Base-by-base conservation (phyloP, 768 basidiomycete genomes). In the Melanogaster broomeanus region DNA sequence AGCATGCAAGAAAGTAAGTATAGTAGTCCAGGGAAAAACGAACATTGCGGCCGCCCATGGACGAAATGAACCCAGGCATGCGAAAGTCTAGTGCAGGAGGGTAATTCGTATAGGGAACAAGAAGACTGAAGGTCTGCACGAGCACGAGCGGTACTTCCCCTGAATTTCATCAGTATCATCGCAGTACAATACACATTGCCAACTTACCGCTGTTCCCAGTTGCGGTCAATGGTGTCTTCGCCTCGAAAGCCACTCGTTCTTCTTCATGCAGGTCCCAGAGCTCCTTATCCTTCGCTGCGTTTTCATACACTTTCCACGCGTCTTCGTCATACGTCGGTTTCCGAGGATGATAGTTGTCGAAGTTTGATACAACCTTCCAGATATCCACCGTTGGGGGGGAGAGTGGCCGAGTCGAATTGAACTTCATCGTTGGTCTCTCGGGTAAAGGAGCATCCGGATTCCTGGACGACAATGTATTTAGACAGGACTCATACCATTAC, bases 61-160 rank as follows among this genome's bases (percentile, higher is more conserved):
- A 30, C 6, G 5, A 2, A 11, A 2, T 4, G 9, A 9, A 30
- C 28, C 4, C 10, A 30, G 10, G 2, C 5, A 10, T 30, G 10
- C 52, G 46, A 7, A 27, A 13, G 11, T 64, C 51, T 24, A 55
- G 16, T 2, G 43, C 49, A 2, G 52, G 57, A 18, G 62, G 62
- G 16, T 59, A 55, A 34, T 61, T 64, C 10, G 62, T 64, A 22
- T 55, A 56, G 3, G 57, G 62, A 25, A 64, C 53, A 3, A 61
- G 49, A 18, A 64, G 19, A 13, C 37, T 21, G 44, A 64, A 62
- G 6, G 49, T 46, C 42, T 52, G 55, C 6, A 52, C 19, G 27
- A 50, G 10, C 28, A 30, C 28, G 2, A 6, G 28, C 9, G 28
- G 28, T 30, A 10, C 28, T 30, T 6, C 2, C 10, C 28, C 28